Evolutionary conservation across 306 rosid species (phyloP).

Genomic region (Quercus suber): DNA sequence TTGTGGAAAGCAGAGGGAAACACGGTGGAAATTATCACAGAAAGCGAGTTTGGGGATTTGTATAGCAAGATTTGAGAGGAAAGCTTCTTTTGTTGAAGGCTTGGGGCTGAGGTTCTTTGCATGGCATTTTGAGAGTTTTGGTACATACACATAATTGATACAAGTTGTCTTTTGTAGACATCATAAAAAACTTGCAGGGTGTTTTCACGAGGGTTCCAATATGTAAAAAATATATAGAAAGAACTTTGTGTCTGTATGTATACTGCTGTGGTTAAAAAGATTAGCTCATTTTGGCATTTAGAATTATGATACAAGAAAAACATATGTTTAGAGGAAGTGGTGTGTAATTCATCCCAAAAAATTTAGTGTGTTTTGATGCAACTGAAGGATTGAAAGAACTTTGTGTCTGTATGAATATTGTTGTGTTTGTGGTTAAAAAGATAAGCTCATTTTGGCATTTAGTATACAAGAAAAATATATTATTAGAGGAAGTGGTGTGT

Average conservation of each 20-base stretch:
- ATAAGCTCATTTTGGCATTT: neutral
- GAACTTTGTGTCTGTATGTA: conserved; percentile 13
- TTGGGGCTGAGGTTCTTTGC: conserved; percentile 13
- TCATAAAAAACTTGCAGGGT: neutral
- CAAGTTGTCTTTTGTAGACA: conserved; percentile 5
- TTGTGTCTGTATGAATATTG: conserved; percentile 19
- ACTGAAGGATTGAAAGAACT: neutral
- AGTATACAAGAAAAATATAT: neutral
- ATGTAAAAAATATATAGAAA: conserved; percentile 39
- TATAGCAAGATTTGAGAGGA: conserved; percentile 2
- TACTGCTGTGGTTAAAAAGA: neutral
- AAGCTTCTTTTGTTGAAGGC: neutral
- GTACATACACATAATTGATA: conserved; percentile 10
- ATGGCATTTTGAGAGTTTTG: conserved; percentile 30
- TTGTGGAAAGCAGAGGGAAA: conserved; percentile 4
- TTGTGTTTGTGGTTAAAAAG: neutral
- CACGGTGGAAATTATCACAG: conserved; percentile 9
- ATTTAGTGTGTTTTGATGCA: neutral
- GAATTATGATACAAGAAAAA: neutral
- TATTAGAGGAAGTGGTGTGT: neutral
- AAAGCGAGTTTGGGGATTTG: conserved; percentile 13
- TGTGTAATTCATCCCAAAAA: too few species aligned
- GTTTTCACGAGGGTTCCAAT: conserved; percentile 13
- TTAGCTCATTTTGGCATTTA: neutral
- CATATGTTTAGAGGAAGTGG: neutral